Percentiles rank a stretch among this genome's conserved stretches.
Evolutionary conservation across 2,329 filamentous ascomycete species (phyloP).

Genomic region (Gaeumannomyces sp.): DNA sequence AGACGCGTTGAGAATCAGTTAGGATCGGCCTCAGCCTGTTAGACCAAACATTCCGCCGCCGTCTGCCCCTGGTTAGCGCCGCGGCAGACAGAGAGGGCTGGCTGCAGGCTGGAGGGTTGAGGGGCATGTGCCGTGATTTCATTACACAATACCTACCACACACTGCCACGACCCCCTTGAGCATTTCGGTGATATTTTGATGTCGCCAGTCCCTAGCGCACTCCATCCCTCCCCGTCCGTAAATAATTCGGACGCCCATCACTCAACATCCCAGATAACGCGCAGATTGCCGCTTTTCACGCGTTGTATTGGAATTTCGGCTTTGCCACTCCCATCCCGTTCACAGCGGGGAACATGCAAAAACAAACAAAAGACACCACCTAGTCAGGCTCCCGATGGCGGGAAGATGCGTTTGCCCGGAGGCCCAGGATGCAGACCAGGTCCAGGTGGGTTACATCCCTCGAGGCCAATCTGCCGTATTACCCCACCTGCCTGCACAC

Average conservation of each 20-base stretch:
- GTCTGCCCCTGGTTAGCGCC: background rate
- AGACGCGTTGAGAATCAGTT: background rate
- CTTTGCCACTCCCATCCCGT: background rate
- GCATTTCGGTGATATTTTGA: background rate
- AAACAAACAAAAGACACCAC: background rate
- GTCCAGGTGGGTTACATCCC: conserved; percentile 9
- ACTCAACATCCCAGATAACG: background rate
- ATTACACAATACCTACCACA: background rate
- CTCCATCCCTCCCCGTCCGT: background rate
- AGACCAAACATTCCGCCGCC: background rate
- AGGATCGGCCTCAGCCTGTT: background rate
- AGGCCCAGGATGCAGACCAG: background rate
- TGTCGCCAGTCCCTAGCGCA: background rate
- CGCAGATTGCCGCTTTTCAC: background rate
- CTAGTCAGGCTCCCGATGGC: background rate
- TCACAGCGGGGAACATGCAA: background rate
- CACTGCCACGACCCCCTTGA: too few relatives aligned
- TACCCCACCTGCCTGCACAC: conserved; percentile 8
- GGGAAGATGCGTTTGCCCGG: background rate
- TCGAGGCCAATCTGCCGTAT: conserved; percentile 8
- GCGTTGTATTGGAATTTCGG: background rate
- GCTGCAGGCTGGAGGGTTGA: background rate
- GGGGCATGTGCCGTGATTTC: background rate
- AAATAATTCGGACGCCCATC: background rate
- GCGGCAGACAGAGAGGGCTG: background rate